Evolutionary conservation across 495 filamentous ascomycete species (phyloP).

Genomic region (Aspergillus egyptiacus): DNA sequence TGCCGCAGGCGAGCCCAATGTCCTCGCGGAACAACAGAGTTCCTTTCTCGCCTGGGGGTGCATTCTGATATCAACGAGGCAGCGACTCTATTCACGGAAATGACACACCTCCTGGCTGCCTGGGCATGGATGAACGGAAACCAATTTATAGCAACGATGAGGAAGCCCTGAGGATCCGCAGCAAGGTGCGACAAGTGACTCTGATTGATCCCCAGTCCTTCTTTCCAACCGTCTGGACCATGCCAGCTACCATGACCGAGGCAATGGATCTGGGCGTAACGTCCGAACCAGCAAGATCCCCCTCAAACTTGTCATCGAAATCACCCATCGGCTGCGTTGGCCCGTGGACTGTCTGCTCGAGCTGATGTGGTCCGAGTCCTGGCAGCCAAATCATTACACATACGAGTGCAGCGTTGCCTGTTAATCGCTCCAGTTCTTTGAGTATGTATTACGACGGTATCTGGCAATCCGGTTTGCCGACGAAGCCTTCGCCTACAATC

Average conservation of each 20-base stretch:
- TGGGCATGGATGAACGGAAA: not conserved
- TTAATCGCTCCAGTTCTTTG: not conserved
- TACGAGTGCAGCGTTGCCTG: not conserved
- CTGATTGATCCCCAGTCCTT: not conserved
- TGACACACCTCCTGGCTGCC: not conserved
- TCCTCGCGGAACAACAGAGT: not conserved
- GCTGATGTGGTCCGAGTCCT: not conserved
- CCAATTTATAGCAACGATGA: not conserved
- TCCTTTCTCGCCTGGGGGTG: not conserved
- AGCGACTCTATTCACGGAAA: not conserved
- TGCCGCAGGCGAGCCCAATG: not conserved
- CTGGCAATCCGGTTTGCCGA: not conserved
- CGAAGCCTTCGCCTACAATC: not conserved
- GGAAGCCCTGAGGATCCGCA: not conserved
- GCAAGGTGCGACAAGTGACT: not conserved
- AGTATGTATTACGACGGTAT: not conserved
- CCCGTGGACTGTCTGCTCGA: not conserved
- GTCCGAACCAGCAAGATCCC: not conserved
- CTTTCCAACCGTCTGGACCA: not conserved
- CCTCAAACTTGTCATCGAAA: not conserved
- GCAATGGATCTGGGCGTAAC: constrained; percentile 1
- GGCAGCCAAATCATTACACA: not conserved
- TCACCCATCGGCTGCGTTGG: not conserved
- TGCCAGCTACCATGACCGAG: not conserved
- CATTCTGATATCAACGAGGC: not conserved